Percentiles rank a stretch among this genome's conserved stretches.
Conservation (phyloP, 1,284 basidiomycete species). For the Naganishia sp. region DNA sequence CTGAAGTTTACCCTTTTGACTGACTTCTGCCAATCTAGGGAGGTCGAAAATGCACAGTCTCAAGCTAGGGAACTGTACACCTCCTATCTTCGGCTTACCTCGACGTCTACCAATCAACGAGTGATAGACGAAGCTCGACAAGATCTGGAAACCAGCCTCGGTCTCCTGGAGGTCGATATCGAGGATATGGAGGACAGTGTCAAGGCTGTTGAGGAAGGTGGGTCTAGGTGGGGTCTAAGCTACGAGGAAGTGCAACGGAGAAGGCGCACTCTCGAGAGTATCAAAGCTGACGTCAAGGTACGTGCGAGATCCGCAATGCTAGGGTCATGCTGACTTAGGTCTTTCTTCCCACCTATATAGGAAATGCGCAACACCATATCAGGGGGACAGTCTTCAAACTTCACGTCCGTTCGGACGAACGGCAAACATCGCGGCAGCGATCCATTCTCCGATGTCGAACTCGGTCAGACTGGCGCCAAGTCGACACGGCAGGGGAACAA, state of each 20-base stretch:
- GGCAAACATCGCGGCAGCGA: constrained; percentile 9
- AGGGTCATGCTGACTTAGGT: neutral
- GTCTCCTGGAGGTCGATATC: constrained; percentile 75
- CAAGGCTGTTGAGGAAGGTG: constrained; percentile 75
- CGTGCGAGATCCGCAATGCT: constrained; percentile 29
- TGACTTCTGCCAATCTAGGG: constrained; percentile 18
- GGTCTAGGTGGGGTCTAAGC: constrained; percentile 77
- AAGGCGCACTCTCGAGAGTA: constrained; percentile 70
- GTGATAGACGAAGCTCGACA: constrained; percentile 39
- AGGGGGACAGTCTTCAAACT: neutral
- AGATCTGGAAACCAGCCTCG: constrained; percentile 73
- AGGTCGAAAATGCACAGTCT: constrained; percentile 31
- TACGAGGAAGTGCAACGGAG: constrained; percentile 70
- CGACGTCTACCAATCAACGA: constrained; percentile 15
- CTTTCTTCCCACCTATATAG: neutral
- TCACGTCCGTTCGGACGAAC: neutral
- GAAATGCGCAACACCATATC: neutral
- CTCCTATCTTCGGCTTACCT: constrained; percentile 28
- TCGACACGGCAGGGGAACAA: neutral
- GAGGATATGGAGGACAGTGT: constrained; percentile 88
- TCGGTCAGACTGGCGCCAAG: constrained; percentile 6
- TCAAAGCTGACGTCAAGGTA: constrained; percentile 73
- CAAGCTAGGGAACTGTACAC: constrained; percentile 20
- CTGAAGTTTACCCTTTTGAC: neutral
- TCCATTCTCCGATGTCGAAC: constrained; percentile 28